Conservation (phyloP, 2,329 filamentous ascomycete genomes). For the Lecanicillium sp. region DNA sequence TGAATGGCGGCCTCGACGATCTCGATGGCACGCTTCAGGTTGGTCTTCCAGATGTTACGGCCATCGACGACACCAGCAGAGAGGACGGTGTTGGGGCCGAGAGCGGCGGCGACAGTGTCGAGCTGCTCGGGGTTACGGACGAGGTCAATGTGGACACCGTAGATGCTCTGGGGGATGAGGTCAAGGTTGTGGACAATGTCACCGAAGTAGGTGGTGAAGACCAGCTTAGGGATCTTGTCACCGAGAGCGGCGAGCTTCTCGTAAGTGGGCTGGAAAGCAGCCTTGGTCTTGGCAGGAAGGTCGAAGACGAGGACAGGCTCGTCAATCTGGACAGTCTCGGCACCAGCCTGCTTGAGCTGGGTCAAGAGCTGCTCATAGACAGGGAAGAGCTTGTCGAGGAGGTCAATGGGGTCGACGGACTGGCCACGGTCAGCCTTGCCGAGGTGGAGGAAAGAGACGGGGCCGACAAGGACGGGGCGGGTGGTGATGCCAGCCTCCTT, state of each 20-base stretch:
- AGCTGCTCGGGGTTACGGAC: conserved; percentile 99
- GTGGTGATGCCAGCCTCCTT: conserved; percentile 93
- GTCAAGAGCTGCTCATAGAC: conserved; percentile 88
- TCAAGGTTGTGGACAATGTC: conserved; percentile 99
- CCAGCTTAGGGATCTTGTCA: conserved; percentile 74
- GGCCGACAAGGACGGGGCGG: conserved; percentile 88
- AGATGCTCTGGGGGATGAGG: conserved; percentile 67
- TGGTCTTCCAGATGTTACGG: conserved; percentile 99
- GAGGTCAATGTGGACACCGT: conserved; percentile 89
- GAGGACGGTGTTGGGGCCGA: conserved; percentile 82
- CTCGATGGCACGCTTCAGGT: conserved; percentile 93
- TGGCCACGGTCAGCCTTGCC: conserved; percentile 97
- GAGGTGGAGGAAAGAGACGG: conserved; percentile 94
- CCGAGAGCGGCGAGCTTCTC: conserved; percentile 75
- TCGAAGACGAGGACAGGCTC: conserved; percentile 97
- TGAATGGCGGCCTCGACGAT: conserved; percentile 81
- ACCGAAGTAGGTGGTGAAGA: conserved; percentile 97
- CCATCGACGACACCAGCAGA: conserved; percentile 96
- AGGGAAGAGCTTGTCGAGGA: conserved; percentile 87
- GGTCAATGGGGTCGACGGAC: conserved; percentile 84
- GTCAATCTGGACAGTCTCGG: conserved; percentile 94
- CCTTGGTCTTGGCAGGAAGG: conserved; percentile 81
- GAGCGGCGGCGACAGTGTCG: conserved; percentile 69
- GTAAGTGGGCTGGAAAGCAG: conserved; percentile 95
- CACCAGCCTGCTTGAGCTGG: conserved; percentile 93